Conservation (phyloP, 139 green algal genomes). For the Gonium pectorale region DNA sequence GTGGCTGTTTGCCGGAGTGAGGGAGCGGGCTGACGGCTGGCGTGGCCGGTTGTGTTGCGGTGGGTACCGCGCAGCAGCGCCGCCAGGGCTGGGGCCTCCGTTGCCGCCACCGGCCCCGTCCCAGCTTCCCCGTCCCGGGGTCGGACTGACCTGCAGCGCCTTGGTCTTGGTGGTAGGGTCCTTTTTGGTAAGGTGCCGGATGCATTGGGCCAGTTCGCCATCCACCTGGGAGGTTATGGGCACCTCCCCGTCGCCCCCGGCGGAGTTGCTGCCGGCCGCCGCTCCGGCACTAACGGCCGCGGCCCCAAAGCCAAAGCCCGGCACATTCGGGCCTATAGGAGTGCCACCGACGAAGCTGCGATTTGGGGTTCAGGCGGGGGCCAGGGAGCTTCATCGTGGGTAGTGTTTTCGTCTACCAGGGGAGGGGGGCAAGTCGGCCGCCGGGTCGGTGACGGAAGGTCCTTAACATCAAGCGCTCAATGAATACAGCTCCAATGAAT, state of each 20-base stretch:
- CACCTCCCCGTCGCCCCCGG: not conserved
- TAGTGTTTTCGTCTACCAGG: no score
- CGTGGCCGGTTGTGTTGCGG: no score
- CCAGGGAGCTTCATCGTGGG: no score
- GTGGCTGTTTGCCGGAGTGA: no score
- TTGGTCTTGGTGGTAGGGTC: slow-evolving; percentile 89
- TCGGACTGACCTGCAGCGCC: slow-evolving; percentile 86
- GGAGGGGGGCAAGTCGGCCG: not conserved
- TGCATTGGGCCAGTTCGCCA: slow-evolving; percentile 75
- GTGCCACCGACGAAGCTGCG: slow-evolving; percentile 47
- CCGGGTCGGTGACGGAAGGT: not conserved
- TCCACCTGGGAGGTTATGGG: slow-evolving; percentile 49
- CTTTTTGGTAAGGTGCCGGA: slow-evolving; percentile 83
- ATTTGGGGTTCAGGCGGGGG: not conserved
- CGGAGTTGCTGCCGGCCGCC: not conserved
- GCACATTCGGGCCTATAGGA: not conserved
- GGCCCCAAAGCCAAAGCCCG: slow-evolving; percentile 59
- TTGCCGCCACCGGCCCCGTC: no score
- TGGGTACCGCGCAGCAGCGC: no score
- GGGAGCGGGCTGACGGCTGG: no score
- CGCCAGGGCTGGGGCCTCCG: no score
- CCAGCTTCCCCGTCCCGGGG: no score
- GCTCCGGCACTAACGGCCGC: slow-evolving; percentile 5
- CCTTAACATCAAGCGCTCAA: not conserved
- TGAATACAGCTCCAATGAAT: not conserved